Base-by-base conservation (phyloP, 2,329 filamentous ascomycete species). In the Botryotinia narcissicola region DNA sequence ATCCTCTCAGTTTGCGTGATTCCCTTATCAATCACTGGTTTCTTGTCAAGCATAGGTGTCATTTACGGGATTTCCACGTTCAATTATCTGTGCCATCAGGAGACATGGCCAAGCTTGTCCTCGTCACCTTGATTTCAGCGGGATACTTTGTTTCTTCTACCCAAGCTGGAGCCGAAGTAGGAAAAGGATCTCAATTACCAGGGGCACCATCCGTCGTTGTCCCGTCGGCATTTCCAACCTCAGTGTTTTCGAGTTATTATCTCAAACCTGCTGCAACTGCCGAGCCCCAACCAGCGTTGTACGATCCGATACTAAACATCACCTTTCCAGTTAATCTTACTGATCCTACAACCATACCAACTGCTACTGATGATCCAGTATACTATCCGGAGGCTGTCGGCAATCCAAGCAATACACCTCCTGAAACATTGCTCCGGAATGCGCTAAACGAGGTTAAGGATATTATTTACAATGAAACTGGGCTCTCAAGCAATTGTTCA, bases 291-390 rank as follows among this genome's bases (percentile, higher is more conserved):
- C 86, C 86, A 42, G 84, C 84, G 22, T 78, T 90, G 6, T 82
- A 84, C 74, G 87, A 90, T 79, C 85, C 86, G 0, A 81, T 89
- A 42, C 79, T 88, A 64, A 86, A 89, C 75, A 82, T 84, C 75
- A 88, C 86, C 3, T 89, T 84, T 73, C 86, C 86, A 1, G 80
- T 84, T 46, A 87, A 88, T 75, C 79, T 90, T 69, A 90, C 88
- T 0, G 83, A 87, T 77, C 87, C 87, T 1, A 81, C 84, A 44
- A 85, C 82, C 0, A 85, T 89, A 54, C 87, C 87, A 12, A 81
- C 82, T 1, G 78, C 83, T 20, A 84, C 85, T 73, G 75, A 80
- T 10, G 87, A 90, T 77, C 86, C 86, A 2, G 78, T 87, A 12
- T 83, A 84, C 74, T 88, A 84, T 70, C 88, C 87, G 5, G 75